Base-by-base conservation (phyloP, 148 eudicot species). In the Silene uniflora region DNA sequence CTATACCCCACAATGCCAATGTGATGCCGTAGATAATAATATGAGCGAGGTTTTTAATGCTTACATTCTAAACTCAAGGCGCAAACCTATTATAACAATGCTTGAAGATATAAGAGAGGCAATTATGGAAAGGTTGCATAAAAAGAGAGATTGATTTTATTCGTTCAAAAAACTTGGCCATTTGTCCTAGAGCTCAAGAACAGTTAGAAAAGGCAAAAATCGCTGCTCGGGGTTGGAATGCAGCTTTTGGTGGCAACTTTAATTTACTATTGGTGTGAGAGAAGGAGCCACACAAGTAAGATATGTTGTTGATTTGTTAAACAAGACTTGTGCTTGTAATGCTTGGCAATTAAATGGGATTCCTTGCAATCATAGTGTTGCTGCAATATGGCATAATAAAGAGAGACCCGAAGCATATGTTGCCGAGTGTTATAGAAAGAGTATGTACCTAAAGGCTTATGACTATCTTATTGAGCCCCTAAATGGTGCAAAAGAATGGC, bases 401-500 rank as follows among this genome's bases (percentile, higher is more conserved):
- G 75, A 72, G 23, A n/a, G 35, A 1, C 25, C 63, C 0, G 65
- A 72, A 59, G 24, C 18, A 0, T 72, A 72, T 29, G 52, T 59
- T n/a, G 16, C 14, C 3, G 35, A 72, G 12, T 72, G 17, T 17
- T 72, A 17, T 25, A 16, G 2, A 4, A 72, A 72, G 19, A 4
- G 19, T 5, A n/a, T 19, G 0, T 72, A 72, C 19, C 19, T 29
- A 2, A 72, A 72, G 42, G 75, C 65, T 19, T 72, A 58, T 32
- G 54, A 29, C 6, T 58, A 58, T 46, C 11, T 13, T 0, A 27
- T 58, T n/a, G 66, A 72, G 44, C 75, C 75, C 1, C 16, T 72
- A 32, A 58, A 72, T 58, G 75, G 27, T 24, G 49, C 49, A n/a
- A n/a, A 16, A 72, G 65, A 72, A 29, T 71, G 74, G 74, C 62